Percentiles rank a stretch among this genome's conserved stretches.
These are phyloP conservation scores for Colletotrichum aenigma DNA, from an alignment of 2,329 filamentous ascomycete species.

Conservation along the genomic window DNA sequence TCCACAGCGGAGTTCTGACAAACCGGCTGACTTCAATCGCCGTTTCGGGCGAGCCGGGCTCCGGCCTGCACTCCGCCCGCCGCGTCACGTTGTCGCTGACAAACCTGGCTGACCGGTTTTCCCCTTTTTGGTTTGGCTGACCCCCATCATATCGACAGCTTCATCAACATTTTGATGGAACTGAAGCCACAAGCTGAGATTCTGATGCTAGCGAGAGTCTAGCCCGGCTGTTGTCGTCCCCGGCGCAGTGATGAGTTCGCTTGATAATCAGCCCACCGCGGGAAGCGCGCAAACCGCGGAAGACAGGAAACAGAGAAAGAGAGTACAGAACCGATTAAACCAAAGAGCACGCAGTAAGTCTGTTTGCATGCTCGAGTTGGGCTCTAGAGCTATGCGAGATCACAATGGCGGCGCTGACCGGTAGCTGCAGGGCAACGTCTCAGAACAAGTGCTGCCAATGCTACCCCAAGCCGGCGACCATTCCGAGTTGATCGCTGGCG, in stretches of 20 bases:
- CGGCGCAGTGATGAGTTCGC: neutral
- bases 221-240: neutral
- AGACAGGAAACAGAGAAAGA: conserved; percentile 5
- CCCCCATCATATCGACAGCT: neutral
- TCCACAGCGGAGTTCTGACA: neutral
- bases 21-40: neutral
- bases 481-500: conserved; percentile 6
- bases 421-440: neutral
- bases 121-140: neutral
- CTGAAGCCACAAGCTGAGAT: neutral
- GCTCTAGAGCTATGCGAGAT: neutral
- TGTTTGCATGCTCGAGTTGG: too few species aligned
- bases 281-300: neutral
- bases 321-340: conserved; percentile 12
- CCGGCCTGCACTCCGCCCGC: neutral
- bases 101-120: neutral
- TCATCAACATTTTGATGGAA: neutral
- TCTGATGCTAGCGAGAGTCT: neutral
- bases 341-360: conserved; percentile 16
- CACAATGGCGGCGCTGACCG: neutral
- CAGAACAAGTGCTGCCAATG: neutral
- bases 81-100: neutral
- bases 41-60: neutral
- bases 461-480: neutral
- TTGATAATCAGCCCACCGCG: neutral